Evolutionary conservation across 2,329 filamentous ascomycete genomes (phyloP).

Genomic region (Trichophaea hybrida): DNA sequence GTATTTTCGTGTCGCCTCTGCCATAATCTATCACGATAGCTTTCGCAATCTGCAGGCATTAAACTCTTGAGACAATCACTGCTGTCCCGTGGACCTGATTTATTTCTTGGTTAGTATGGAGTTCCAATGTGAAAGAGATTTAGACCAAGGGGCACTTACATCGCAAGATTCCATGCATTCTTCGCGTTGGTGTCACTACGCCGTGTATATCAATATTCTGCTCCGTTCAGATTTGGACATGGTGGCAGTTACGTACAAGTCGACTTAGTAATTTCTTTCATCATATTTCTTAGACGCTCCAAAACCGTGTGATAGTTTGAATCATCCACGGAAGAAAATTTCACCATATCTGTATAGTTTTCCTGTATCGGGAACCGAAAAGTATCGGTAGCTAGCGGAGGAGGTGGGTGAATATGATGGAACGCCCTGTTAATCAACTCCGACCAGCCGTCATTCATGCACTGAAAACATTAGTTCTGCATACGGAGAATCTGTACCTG

Average conservation of each 20-base stretch:
- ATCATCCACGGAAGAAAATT: slow-evolving; percentile 2
- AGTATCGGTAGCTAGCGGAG: not conserved
- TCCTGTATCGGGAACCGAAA: not conserved
- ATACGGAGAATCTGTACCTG: too few species aligned
- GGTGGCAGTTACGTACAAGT: not conserved
- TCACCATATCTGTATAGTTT: slow-evolving; percentile 2
- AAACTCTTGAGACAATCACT: not conserved
- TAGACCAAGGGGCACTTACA: not conserved
- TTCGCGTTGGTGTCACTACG: not conserved
- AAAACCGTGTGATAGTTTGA: slow-evolving; percentile 4
- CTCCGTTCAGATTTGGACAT: not conserved
- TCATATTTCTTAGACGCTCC: not conserved
- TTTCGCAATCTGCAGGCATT: not conserved
- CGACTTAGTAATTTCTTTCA: not conserved
- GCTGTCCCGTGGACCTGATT: not conserved
- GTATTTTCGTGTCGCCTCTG: not conserved
- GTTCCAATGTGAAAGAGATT: not conserved
- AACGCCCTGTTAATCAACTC: not conserved
- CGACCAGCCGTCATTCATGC: not conserved
- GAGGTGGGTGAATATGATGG: not conserved
- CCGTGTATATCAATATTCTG: not conserved
- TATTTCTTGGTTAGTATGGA: not conserved
- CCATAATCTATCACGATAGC: not conserved
- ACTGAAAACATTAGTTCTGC: not conserved
- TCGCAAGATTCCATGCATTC: not conserved